Conservation (phyloP, 805 yeast species). For the Candida gorgasii region DNA sequence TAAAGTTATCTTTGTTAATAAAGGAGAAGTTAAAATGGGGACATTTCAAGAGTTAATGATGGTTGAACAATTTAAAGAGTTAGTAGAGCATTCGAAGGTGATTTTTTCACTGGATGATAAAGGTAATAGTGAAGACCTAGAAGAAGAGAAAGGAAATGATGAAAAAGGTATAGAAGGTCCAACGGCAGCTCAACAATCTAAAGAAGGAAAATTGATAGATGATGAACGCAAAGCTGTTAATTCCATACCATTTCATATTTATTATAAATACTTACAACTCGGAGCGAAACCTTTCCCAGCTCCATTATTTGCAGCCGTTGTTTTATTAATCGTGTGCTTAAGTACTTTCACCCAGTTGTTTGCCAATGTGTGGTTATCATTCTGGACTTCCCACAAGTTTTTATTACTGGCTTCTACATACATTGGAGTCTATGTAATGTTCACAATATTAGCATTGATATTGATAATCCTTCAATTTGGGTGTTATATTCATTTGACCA, state of each 20-base stretch:
- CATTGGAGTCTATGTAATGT: conserved; percentile 70
- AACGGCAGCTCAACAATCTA: conserved; percentile 17
- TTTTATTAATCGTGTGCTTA: conserved; percentile 33
- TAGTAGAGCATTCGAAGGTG: neutral
- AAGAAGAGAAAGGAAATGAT: conserved; percentile 4
- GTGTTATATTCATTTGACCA: conserved; percentile 49
- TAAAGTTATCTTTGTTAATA: conserved; percentile 21
- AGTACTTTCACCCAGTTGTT: conserved; percentile 57
- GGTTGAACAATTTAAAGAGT: conserved; percentile 17
- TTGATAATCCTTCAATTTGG: conserved; percentile 46
- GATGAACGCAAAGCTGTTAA: conserved; percentile 64
- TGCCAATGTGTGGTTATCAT: conserved; percentile 78
- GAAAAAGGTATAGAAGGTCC: no score
- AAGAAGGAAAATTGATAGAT: conserved; percentile 28
- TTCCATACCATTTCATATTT: conserved; percentile 49
- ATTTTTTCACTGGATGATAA: neutral
- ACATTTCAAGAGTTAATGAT: conserved; percentile 25
- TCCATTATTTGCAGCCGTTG: conserved; percentile 19
- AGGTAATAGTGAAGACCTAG: neutral
- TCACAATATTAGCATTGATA: conserved; percentile 52
- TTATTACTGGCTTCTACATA: conserved; percentile 53
- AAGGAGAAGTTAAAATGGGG: conserved; percentile 30
- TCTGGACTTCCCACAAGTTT: conserved; percentile 69
- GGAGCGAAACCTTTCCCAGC: conserved; percentile 43
- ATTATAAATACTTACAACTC: conserved; percentile 48